Conservation (phyloP, 1,284 basidiomycete species). For the Ganoderma meredithae region DNA sequence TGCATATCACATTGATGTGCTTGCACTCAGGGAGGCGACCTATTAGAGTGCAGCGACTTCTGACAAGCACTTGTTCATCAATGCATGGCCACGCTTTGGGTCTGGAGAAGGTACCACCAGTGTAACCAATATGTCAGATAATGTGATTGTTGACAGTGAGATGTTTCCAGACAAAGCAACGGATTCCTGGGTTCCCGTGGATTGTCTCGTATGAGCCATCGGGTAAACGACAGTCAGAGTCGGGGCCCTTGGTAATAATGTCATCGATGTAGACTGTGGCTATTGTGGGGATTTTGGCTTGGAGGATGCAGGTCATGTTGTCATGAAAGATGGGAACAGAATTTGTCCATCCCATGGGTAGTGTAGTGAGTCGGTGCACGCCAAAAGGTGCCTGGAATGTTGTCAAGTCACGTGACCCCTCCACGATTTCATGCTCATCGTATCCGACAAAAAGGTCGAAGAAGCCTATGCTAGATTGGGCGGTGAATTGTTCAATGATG, state of each 20-base stretch:
- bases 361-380: constrained; percentile 33
- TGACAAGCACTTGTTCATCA: background rate
- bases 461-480: constrained; percentile 32
- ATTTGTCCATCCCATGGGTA: constrained; percentile 52
- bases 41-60: background rate
- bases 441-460: constrained; percentile 43
- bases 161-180: constrained; percentile 45
- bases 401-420: constrained; percentile 40
- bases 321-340: constrained; percentile 47
- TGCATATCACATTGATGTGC: constrained; percentile 2
- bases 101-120: constrained; percentile 38
- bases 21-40: background rate
- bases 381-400: constrained; percentile 34
- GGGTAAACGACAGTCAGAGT: constrained; percentile 34
- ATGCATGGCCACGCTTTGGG: constrained; percentile 28
- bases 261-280: constrained; percentile 45
- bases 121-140: constrained; percentile 40
- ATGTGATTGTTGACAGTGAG: constrained; percentile 40
- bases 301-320: constrained; percentile 45
- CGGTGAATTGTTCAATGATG: constrained; percentile 39
- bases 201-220: constrained; percentile 37
- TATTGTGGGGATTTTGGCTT: constrained; percentile 45
- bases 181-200: constrained; percentile 42
- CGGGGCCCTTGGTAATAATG: too few species aligned
- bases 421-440: constrained; percentile 36